These are phyloP conservation scores for Prunus salicina DNA, from an alignment of 306 rosid species.

Conservation along the genomic window DNA sequence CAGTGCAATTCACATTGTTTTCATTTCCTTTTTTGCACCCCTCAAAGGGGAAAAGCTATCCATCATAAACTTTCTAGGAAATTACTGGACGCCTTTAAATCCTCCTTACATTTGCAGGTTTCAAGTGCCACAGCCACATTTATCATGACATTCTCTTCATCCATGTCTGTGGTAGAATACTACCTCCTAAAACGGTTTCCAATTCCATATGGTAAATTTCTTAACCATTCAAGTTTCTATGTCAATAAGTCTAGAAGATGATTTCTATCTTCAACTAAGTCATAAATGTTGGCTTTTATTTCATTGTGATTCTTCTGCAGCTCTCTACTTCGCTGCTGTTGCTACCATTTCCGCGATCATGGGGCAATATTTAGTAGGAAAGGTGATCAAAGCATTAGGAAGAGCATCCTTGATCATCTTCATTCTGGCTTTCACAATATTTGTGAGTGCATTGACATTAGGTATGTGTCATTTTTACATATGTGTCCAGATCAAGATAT, in stretches of 20 bases:
- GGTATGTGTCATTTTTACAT: slow-evolving; percentile 24
- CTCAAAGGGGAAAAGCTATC: no score
- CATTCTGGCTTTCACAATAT: slow-evolving; percentile 56
- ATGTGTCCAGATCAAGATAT: neutral
- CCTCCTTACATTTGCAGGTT: slow-evolving; percentile 38
- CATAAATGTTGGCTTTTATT: neutral
- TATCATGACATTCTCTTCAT: slow-evolving; percentile 73
- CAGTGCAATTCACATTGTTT: neutral
- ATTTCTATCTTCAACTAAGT: neutral
- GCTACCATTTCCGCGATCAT: slow-evolving; percentile 57
- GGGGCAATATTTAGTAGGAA: slow-evolving; percentile 59
- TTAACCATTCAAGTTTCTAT: neutral
- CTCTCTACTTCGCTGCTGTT: slow-evolving; percentile 45
- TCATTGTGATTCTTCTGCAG: slow-evolving; percentile 29
- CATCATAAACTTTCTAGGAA: neutral
- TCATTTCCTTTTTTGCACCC: neutral
- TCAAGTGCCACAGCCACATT: slow-evolving; percentile 69
- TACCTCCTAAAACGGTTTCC: slow-evolving; percentile 69
- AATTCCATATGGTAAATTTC: slow-evolving; percentile 50
- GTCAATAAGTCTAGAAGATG: neutral
- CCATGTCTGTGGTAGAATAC: slow-evolving; percentile 74
- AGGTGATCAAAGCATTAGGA: slow-evolving; percentile 41
- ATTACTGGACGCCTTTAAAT: neutral
- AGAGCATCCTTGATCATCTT: slow-evolving; percentile 74
- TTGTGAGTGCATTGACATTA: slow-evolving; percentile 52